Evolutionary conservation across 2,329 filamentous ascomycete species (phyloP), one percentile per base, ranked within the genome.

Genomic region (Penicillium frequentans): DNA sequence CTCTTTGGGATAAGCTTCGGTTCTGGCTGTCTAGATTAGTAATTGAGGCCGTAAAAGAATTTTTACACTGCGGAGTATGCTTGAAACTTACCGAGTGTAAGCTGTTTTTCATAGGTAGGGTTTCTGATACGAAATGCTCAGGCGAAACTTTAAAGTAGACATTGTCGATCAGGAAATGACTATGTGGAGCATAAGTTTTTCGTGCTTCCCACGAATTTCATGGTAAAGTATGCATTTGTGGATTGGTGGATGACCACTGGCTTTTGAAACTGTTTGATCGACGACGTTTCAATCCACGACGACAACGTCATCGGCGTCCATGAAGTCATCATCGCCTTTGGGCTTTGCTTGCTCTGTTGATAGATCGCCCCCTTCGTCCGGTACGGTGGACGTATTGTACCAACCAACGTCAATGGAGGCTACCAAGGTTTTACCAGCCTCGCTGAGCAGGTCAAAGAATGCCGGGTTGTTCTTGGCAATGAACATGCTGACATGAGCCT

Each of bases 401-500:
- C 75, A 77, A 33, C 69, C 67, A 57, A 65, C 67, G 65, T 77
- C 75, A 47, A 80, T 63, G 63, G 74, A 79, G 21, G 62, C 60
- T 10, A 73, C 68, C 52, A 80, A 60, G 33, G 70, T 61, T 42
- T 72, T 71, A 61, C 74, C 73, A 24, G 77, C 71, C 55, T 74
- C 66, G 33, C 70, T 64, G 16, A 75, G 68, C 42, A 81, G 65
- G 6, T 69, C 65, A 54, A 74, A 71, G 60, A 77, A 81, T n/a
- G 70, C 74, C 10, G 77, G 74, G 52, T 81, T 81, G 23, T 79
- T 71, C 44, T 69, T 72, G 16, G 75, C 71, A 21, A 70, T 60
- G 57, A 81, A 81, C 78, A 81, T 81, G 63, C 65, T 77, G 58
- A 75, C 90, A 74, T 98, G 95, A 27, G 93, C 93, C 61, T 79